Conservation (phyloP, 371 early-diverging fungal genomes). For the Mortierella sp. region DNA sequence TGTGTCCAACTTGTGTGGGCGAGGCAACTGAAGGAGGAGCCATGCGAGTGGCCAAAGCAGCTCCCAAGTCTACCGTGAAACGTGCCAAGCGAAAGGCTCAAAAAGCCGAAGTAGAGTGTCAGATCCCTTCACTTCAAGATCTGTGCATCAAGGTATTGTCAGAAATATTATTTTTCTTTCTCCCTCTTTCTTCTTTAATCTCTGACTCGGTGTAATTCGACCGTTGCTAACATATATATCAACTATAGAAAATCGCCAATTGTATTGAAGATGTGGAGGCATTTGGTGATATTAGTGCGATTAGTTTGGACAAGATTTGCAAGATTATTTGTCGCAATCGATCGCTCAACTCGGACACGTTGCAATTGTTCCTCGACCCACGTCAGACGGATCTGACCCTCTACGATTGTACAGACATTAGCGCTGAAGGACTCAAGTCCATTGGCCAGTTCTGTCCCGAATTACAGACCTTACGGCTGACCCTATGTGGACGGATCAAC, state of each 20-base stretch:
- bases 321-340: slow-evolving; percentile 85
- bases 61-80: slow-evolving; percentile 1
- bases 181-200: neutral
- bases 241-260: slow-evolving; percentile 67
- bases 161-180: neutral
- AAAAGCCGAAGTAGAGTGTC: slow-evolving; percentile 33
- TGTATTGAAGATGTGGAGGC: slow-evolving; percentile 83
- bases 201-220: neutral
- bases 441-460: slow-evolving; percentile 75
- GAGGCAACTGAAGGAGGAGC: neutral
- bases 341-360: slow-evolving; percentile 67
- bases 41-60: slow-evolving; percentile 14
- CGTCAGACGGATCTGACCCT: slow-evolving; percentile 63
- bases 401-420: slow-evolving; percentile 86
- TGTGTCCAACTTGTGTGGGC: slow-evolving; percentile 64
- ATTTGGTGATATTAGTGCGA: slow-evolving; percentile 80
- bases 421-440: slow-evolving; percentile 60
- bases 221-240: neutral
- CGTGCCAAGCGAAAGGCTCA: slow-evolving; percentile 49
- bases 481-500: slow-evolving; percentile 82
- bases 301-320: slow-evolving; percentile 76
- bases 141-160: slow-evolving; percentile 70
- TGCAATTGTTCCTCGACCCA: slow-evolving; percentile 80
- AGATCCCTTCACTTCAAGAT: slow-evolving; percentile 64
- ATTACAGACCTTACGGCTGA: slow-evolving; percentile 67